phyloP scores from a whole-genome alignment of 306 rosid genomes.

The Erythrophleum fordii region DNA sequence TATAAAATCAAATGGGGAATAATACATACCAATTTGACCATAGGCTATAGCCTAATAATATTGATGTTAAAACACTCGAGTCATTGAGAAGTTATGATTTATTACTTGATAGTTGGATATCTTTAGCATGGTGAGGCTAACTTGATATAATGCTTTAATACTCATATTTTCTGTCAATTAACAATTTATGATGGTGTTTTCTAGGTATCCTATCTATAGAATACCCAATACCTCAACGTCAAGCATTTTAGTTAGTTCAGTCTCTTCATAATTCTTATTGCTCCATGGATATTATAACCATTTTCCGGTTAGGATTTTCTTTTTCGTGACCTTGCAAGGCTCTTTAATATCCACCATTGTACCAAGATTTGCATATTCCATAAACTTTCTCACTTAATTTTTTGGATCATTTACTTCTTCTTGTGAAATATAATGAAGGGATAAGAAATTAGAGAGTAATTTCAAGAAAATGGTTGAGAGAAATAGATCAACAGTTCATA shows the following conservation, averaged over 20 bases:
- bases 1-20: not conserved
- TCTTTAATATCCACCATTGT: too few relatives aligned
- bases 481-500: slow-evolving; percentile 48
- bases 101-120: not conserved
- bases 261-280: too few relatives aligned
- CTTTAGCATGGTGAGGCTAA: not conserved
- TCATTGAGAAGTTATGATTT: not conserved
- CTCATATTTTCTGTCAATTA: not conserved
- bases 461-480: slow-evolving; percentile 44
- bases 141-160: not conserved
- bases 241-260: too few relatives aligned
- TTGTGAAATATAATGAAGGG: slow-evolving; percentile 67
- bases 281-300: too few relatives aligned
- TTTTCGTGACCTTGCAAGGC: too few relatives aligned
- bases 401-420: slow-evolving; percentile 13
- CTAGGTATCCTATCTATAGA: not conserved
- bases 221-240: not conserved
- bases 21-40: not conserved
- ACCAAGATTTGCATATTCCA: slow-evolving; percentile 15
- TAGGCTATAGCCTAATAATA: not conserved
- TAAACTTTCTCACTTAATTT: not conserved
- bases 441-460: slow-evolving; percentile 50
- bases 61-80: not conserved
- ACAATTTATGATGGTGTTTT: not conserved
- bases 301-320: too few relatives aligned